Evolutionary conservation across 805 yeast species (phyloP).

Genomic region (Hanseniaspora singularis): DNA sequence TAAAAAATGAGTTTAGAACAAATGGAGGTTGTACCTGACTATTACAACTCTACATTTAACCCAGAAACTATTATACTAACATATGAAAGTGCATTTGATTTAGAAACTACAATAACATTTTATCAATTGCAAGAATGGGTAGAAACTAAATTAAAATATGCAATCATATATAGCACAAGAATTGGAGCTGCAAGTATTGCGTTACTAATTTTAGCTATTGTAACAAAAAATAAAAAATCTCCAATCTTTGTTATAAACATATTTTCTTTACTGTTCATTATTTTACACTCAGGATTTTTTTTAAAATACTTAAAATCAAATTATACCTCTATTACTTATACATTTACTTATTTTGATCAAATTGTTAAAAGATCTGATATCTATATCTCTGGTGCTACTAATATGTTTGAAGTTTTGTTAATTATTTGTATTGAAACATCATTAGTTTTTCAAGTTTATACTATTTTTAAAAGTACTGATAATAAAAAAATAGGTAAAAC

Average conservation of each 20-base stretch:
- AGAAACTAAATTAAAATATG: slow-evolving; percentile 29
- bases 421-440: slow-evolving; percentile 52
- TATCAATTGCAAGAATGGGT: slow-evolving; percentile 33
- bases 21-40: slow-evolving; percentile 13
- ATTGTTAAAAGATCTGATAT: slow-evolving; percentile 30
- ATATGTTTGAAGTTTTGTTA: slow-evolving; percentile 47
- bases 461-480: slow-evolving; percentile 56
- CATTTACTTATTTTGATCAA: slow-evolving; percentile 38
- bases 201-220: slow-evolving; percentile 36
- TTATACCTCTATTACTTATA: slow-evolving; percentile 37
- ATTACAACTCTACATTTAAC: slow-evolving; percentile 22
- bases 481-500: slow-evolving; percentile 33
- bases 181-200: slow-evolving; percentile 45
- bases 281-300: slow-evolving; percentile 52
- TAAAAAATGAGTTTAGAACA: not conserved
- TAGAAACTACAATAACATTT: slow-evolving; percentile 29
- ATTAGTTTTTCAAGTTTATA: slow-evolving; percentile 56
- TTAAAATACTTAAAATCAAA: slow-evolving; percentile 43
- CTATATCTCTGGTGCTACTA: slow-evolving; percentile 47
- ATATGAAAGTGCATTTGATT: slow-evolving; percentile 36
- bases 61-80: slow-evolving; percentile 26
- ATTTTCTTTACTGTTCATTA: slow-evolving; percentile 40
- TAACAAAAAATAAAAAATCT: slow-evolving; percentile 43
- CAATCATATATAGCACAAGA: slow-evolving; percentile 44
- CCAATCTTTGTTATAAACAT: slow-evolving; percentile 69